phyloP scores from a whole-genome alignment of 2,329 filamentous ascomycete species.

The Stachybotrys elegans region DNA sequence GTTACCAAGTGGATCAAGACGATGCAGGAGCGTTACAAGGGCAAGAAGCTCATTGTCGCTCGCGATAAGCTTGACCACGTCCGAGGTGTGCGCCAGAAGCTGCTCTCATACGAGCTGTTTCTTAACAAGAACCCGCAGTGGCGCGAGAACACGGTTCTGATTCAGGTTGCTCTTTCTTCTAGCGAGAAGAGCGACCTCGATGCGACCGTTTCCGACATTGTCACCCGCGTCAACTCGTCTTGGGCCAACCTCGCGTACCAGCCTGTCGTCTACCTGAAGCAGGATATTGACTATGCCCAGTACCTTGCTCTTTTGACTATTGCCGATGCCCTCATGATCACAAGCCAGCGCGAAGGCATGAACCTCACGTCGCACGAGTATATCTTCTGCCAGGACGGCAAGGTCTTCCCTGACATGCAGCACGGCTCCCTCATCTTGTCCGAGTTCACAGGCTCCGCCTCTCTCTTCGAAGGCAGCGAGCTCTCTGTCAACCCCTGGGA shows the following conservation, averaged over 20 bases:
- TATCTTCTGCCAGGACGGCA: conserved; percentile 86
- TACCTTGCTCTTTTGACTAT: conserved; percentile 89
- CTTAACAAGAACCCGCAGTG: conserved; percentile 90
- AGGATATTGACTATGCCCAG: conserved; percentile 88
- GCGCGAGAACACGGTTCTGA: conserved; percentile 81
- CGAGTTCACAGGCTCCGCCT: conserved; percentile 90
- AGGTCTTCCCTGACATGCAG: conserved; percentile 63
- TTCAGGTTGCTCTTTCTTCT: conserved; percentile 89
- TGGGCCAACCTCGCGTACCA: conserved; percentile 90
- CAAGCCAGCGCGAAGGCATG: conserved; percentile 94
- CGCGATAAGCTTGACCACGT: conserved; percentile 93
- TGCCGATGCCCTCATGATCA: conserved; percentile 90
- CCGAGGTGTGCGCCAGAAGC: conserved; percentile 87
- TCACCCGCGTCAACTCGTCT: conserved; percentile 86
- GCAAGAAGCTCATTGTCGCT: conserved; percentile 86
- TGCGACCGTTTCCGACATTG: conserved; percentile 85
- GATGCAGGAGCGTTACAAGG: conserved; percentile 78
- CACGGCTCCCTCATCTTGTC: conserved; percentile 87
- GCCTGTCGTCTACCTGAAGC: conserved; percentile 87
- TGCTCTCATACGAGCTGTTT: conserved; percentile 88
- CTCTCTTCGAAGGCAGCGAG: conserved; percentile 74
- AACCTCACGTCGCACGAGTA: conserved; percentile 95
- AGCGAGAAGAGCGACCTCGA: conserved; percentile 85
- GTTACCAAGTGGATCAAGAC: conserved; percentile 75
- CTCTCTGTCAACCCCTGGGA: conserved; percentile 94